Base-by-base conservation (phyloP, 1,139 yeast species). In the Hansenula anomala region DNA sequence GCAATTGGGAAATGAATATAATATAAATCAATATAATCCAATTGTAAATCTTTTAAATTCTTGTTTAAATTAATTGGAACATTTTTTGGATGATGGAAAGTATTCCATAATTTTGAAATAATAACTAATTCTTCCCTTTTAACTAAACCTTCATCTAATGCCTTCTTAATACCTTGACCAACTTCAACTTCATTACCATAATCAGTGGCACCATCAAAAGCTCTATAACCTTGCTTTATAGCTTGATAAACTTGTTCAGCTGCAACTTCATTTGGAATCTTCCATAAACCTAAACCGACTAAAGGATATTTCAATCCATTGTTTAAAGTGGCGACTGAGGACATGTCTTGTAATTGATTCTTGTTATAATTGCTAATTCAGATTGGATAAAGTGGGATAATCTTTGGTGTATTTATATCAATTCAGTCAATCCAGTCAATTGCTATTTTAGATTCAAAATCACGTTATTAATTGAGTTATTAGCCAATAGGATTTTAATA, bases 1-100 rank as follows among this genome's bases (percentile, higher is more conserved):
- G 92, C 82, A 60, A 83, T 69, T 58, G 92, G 92, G 78, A 83
- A 84, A 58, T 85, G 94, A 59, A 84, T 81, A 66, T 80, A 81
- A 64, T 74, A 83, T 55, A 83, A 63, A 63, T 83, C 95, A 47
- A 83, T 51, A 64, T 81, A 84, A 31, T 83, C 92, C 52, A 84
- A 64, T 27, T 72, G 64, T 64, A 84, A 67, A 55, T 83, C 92
- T 25, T 60, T 48, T 55, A 86, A 71, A 42, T 86, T 81, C 54
- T 71, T 78, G 47, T 78, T 66, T 51, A 84, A 64, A 15, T 88
- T 88, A 40, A 57, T 48, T 46, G 61, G 63, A 40, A 78, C 86
- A 46, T 68, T 69, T 34, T 61, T 55, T 38, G 71, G 71, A 59
- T 78, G 80, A 60, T 85, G 95, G 71, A 59, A 82, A 49, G 66